These are phyloP conservation scores for Dinochytrium kinnereticum DNA, from an alignment of 371 early-diverging fungal genomes.

Conservation along the genomic window DNA sequence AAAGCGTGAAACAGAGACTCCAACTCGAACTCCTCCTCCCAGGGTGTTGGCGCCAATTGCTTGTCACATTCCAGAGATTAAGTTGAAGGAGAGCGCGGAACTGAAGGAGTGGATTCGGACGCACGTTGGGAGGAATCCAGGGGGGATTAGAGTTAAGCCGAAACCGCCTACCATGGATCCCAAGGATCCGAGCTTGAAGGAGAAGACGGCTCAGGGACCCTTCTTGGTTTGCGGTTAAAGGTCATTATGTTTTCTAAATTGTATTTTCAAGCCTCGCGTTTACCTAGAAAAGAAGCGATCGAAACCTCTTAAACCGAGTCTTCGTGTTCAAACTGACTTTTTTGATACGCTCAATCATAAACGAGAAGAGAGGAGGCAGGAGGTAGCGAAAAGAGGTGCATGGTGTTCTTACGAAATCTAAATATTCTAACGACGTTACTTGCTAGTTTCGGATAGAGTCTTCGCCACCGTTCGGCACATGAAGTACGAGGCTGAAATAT, in stretches of 20 bases:
- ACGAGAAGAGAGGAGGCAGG: slow-evolving; percentile 36
- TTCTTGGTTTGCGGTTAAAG: slow-evolving; percentile 37
- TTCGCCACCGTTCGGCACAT: slow-evolving; percentile 3
- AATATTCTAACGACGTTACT: background rate
- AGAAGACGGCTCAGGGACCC: slow-evolving; percentile 50
- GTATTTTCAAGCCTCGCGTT: slow-evolving; percentile 32
- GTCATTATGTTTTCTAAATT: background rate
- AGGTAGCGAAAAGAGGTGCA: slow-evolving; percentile 32
- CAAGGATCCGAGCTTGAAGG: background rate
- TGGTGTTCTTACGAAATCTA: background rate
- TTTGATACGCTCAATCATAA: slow-evolving; percentile 36
- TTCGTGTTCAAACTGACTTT: slow-evolving; percentile 51
- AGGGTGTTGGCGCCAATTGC: slow-evolving; percentile 9
- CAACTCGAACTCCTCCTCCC: background rate
- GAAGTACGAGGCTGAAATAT: background rate
- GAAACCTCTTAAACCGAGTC: slow-evolving; percentile 41
- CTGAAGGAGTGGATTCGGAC: slow-evolving; percentile 36
- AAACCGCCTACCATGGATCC: slow-evolving; percentile 2
- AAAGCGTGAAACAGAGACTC: background rate
- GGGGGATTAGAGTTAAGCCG: slow-evolving; percentile 30
- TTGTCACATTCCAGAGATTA: slow-evolving; percentile 36
- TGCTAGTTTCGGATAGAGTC: slow-evolving; percentile 12
- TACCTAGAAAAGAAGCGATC: slow-evolving; percentile 30
- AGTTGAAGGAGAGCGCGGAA: slow-evolving; percentile 34
- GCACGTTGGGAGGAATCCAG: slow-evolving; percentile 39